Conservation (phyloP, 129 eudicot genomes). For the Cynara cardunculus region DNA sequence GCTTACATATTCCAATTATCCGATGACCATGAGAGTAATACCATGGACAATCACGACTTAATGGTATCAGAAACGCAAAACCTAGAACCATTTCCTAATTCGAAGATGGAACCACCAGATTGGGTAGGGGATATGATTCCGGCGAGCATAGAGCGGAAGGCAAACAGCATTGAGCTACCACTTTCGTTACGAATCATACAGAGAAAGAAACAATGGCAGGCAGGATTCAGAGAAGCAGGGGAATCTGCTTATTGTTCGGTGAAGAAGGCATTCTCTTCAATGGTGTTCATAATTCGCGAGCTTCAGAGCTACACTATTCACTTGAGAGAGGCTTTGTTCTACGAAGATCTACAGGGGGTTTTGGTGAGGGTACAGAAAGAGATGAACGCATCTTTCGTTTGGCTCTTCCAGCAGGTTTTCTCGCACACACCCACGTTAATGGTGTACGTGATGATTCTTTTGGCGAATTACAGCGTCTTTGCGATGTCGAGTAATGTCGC, state of each 20-base stretch:
- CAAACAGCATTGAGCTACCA: conserved; percentile 72
- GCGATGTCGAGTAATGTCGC: conserved; percentile 57
- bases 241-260: conserved; percentile 81
- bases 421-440: conserved; percentile 84
- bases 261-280: conserved; percentile 84
- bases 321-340: conserved; percentile 71
- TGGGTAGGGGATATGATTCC: conserved; percentile 59
- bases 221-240: conserved; percentile 61
- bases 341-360: conserved; percentile 79
- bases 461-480: conserved; percentile 84
- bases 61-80: conserved; percentile 4
- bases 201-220: conserved; percentile 69
- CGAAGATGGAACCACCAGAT: conserved; percentile 32
- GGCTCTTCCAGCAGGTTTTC: conserved; percentile 93
- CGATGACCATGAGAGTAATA: conserved; percentile 24
- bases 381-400: conserved; percentile 94
- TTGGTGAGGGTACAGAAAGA: conserved; percentile 72
- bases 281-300: conserved; percentile 96
- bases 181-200: conserved; percentile 78
- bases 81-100: neutral
- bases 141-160: conserved; percentile 68
- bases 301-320: conserved; percentile 76
- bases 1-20: conserved; percentile 48
- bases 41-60: neutral
- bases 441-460: conserved; percentile 84